Evolutionary conservation across 208 protist species (phyloP), one percentile per base, ranked within the genome.

Genomic region (Leptomonas pyrrhocoris): DNA sequence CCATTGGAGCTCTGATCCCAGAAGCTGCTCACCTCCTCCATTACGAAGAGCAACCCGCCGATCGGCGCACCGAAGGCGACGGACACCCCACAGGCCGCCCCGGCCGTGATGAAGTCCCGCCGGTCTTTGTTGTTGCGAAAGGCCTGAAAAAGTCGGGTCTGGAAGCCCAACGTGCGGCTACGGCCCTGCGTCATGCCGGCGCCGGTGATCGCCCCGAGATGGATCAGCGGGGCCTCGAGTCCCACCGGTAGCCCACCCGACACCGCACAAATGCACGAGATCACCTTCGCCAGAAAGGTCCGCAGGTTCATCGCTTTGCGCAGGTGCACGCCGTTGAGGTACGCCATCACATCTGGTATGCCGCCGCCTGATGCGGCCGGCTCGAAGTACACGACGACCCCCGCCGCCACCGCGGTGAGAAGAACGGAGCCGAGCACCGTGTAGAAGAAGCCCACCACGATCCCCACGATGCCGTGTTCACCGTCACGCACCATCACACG

Each of bases 51-150:
- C 30, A 98, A 70, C 11, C 97, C 97, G 34, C 95, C 97, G 72
- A 98, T 97, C 0, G 97, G 97, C 7, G 97, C 93, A 12, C 96
- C 96, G 77, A 98, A 99, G n/a, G 96, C 97, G 0, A 94, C 93
- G 23, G 94, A 94, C 19, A 99, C 95, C 30, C 97, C 97, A 57
- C 94, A 96, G 4, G 97, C 97, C 58, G 96, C 94, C 21, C 97
- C 95, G 30, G 86, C 86, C 23, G 95, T 95, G 45, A 98, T 97
- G 74, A 98, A 98, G 68, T 98, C 97, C 16, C 96, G 76, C 49
- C 95, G 84, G 56, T 98, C 92, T 64, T 95, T 92, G 83, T 97
- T 90, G 73, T 96, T 96, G 28, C 93, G 82, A 59, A 98, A 96
- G 34, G 80, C 80, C 58, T 85, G 72, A 56, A 97, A 94, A 38